Percentiles rank a stretch among this genome's conserved stretches.
These are phyloP conservation scores for Trametes cinnabarina DNA, from an alignment of 768 basidiomycete species.

Conservation along the genomic window DNA sequence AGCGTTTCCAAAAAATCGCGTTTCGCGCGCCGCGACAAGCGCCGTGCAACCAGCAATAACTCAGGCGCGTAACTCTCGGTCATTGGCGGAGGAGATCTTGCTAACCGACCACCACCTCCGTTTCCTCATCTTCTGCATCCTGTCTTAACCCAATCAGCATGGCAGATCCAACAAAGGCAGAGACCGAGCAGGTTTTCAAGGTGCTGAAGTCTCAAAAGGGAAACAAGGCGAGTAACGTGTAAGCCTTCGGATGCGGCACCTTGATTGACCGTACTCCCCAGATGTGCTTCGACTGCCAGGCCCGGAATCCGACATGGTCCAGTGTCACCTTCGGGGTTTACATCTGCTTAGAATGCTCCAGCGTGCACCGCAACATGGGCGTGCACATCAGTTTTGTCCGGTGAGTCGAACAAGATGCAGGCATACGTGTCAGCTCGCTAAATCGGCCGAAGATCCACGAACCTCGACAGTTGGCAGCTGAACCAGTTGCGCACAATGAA, in stretches of 20 bases:
- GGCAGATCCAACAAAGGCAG: slow-evolving; percentile 79
- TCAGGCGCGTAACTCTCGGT: background rate
- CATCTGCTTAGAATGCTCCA: slow-evolving; percentile 97
- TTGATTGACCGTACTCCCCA: slow-evolving; percentile 30
- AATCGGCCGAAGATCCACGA: slow-evolving; percentile 70
- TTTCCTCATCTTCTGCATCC: background rate
- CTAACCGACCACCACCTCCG: background rate
- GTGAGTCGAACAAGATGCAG: slow-evolving; percentile 42
- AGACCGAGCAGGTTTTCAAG: slow-evolving; percentile 84
- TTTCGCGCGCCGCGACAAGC: no score
- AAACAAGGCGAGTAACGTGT: slow-evolving; percentile 61
- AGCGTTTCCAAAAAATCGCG: no score
- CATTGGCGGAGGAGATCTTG: background rate
- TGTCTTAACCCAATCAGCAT: slow-evolving; percentile 34
- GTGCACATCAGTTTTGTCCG: slow-evolving; percentile 97
- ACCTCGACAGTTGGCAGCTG: slow-evolving; percentile 92
- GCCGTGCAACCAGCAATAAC: no score
- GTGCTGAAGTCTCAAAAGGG: slow-evolving; percentile 81
- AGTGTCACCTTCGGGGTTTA: slow-evolving; percentile 96
- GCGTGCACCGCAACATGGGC: slow-evolving; percentile 92
- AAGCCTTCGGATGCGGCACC: background rate
- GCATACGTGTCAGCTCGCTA: slow-evolving; percentile 7
- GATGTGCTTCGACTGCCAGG: slow-evolving; percentile 93
- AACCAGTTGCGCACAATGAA: slow-evolving; percentile 94
- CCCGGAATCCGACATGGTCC: slow-evolving; percentile 97